Evolutionary conservation across 2,329 filamentous ascomycete species (phyloP).

Genomic region (Monosporascus ibericus): DNA sequence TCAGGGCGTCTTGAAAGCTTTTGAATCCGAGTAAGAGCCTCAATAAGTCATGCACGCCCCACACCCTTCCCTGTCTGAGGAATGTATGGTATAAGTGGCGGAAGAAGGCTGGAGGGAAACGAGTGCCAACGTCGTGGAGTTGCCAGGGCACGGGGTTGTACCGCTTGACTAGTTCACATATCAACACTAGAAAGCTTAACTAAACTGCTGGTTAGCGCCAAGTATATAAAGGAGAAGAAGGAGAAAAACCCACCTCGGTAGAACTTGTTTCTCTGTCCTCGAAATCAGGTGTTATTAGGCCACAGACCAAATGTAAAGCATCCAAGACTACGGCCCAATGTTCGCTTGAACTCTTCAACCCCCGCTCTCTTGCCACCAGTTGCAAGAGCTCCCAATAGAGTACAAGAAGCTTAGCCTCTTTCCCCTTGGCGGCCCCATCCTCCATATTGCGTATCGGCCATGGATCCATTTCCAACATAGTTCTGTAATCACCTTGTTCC

Average conservation of each 20-base stretch:
- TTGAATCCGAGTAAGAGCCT: neutral
- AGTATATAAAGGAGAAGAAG: no score
- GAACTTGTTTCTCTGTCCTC: no score
- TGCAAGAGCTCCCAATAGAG: constrained; percentile 12
- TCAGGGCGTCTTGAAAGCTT: neutral
- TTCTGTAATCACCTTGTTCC: constrained; percentile 20
- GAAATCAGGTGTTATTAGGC: no score
- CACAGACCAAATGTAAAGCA: constrained; percentile 1
- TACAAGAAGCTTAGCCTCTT: constrained; percentile 5
- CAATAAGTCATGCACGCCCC: constrained; percentile 17
- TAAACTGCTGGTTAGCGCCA: neutral
- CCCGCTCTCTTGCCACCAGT: constrained; percentile 8
- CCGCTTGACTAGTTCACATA: constrained; percentile 2
- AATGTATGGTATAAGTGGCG: constrained; percentile 9
- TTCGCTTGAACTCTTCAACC: constrained; percentile 2
- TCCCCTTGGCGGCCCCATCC: neutral
- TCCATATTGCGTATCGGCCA: constrained; percentile 5
- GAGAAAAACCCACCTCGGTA: no score
- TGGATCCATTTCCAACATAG: constrained; percentile 8
- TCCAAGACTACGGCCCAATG: constrained; percentile 2
- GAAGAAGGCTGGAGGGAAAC: constrained; percentile 1
- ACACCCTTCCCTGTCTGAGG: constrained; percentile 17
- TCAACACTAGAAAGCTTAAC: constrained; percentile 14
- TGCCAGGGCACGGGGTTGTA: constrained; percentile 1
- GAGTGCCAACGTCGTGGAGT: neutral